These are phyloP conservation scores for Corrigiola litoralis DNA, from an alignment of 179 eudicot species.

Conservation along the genomic window DNA sequence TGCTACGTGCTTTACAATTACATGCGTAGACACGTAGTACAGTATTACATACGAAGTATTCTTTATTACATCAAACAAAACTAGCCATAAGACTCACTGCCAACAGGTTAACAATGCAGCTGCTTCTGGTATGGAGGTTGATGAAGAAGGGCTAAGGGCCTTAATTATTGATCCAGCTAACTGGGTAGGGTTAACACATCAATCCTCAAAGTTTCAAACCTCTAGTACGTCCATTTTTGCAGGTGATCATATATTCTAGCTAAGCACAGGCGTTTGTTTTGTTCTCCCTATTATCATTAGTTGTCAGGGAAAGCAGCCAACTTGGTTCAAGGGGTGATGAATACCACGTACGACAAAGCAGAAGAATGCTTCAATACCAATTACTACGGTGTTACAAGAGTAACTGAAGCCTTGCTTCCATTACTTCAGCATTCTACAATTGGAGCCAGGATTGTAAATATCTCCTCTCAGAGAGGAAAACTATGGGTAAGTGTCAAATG, in stretches of 20 bases:
- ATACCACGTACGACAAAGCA: slow-evolving; percentile 24
- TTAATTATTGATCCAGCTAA: slow-evolving; percentile 24
- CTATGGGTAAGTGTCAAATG: slow-evolving; percentile 19
- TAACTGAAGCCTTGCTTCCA: slow-evolving; percentile 27
- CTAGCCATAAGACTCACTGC: too few relatives aligned
- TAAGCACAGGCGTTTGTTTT: background rate
- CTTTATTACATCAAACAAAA: too few relatives aligned
- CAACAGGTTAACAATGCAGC: slow-evolving; percentile 30
- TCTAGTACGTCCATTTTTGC: too few relatives aligned
- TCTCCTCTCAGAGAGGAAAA: slow-evolving; percentile 26
- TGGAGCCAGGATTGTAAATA: slow-evolving; percentile 23
- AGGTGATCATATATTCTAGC: too few relatives aligned
- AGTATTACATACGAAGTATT: too few relatives aligned
- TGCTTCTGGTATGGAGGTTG: slow-evolving; percentile 25
- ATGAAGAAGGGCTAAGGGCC: slow-evolving; percentile 26
- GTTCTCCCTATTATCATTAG: background rate
- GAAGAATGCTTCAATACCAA: slow-evolving; percentile 27
- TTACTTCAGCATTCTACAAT: slow-evolving; percentile 19
- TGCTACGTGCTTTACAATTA: too few relatives aligned
- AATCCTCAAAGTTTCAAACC: background rate
- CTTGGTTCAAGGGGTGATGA: slow-evolving; percentile 26
- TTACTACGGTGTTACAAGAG: slow-evolving; percentile 23
- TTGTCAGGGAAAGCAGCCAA: slow-evolving; percentile 20
- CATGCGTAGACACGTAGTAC: too few relatives aligned
- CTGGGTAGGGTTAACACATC: slow-evolving; percentile 16